Evolutionary conservation across 805 yeast species (phyloP).

Genomic region (Cyberlindnera sargentensis): DNA sequence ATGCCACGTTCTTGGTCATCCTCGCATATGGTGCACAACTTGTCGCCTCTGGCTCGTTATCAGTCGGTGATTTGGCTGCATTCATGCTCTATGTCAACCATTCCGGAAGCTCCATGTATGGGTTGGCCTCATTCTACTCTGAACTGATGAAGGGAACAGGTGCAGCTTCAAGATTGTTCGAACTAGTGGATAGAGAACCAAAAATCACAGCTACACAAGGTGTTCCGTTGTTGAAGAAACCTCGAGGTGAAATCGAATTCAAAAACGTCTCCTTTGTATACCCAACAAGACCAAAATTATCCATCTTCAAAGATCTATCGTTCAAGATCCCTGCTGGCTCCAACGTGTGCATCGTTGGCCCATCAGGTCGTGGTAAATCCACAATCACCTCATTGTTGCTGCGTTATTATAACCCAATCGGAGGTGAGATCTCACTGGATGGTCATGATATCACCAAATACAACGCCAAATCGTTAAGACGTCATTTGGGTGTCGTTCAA

Average conservation of each 20-base stretch:
- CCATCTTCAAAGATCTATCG: conserved; percentile 41
- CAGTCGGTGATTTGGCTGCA: conserved; percentile 88
- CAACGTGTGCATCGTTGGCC: conserved; percentile 71
- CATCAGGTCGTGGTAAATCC: conserved; percentile 89
- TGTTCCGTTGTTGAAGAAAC: conserved; percentile 29
- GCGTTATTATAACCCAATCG: conserved; percentile 43
- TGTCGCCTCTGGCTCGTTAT: conserved; percentile 65
- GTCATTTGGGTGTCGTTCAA: conserved; percentile 61
- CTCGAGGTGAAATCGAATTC: conserved; percentile 48
- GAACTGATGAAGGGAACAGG: conserved; percentile 98
- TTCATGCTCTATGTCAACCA: conserved; percentile 95
- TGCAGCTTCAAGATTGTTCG: conserved; percentile 89
- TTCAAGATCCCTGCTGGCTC: conserved; percentile 49
- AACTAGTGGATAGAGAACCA: conserved; percentile 73
- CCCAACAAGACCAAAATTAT: conserved; percentile 78
- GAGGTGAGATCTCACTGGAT: conserved; percentile 43
- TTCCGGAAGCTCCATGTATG: conserved; percentile 85
- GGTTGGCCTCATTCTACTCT: conserved; percentile 87
- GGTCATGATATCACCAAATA: conserved; percentile 44
- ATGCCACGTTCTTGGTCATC: conserved; percentile 66
- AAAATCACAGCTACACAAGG: conserved; percentile 64
- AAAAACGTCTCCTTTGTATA: conserved; percentile 66
- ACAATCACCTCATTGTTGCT: conserved; percentile 59
- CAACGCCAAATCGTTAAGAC: conserved; percentile 47
- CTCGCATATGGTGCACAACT: conserved; percentile 77